Evolutionary conservation across 2,329 filamentous ascomycete species (phyloP).

Genomic region (Ceratocystis albifundus): DNA sequence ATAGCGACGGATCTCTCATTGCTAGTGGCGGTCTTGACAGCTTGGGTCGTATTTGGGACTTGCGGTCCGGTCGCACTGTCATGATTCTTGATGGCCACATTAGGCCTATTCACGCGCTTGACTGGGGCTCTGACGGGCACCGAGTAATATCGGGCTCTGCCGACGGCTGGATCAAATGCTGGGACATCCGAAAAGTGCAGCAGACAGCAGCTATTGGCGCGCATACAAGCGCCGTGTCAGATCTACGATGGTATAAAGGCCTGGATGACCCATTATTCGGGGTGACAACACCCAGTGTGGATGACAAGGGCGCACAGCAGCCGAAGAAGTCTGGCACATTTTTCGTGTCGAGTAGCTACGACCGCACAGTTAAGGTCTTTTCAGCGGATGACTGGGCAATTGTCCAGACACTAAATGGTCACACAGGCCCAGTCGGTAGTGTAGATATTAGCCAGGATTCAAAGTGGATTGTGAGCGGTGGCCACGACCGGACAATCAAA

Average conservation of each 20-base stretch:
- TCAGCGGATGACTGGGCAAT: conserved; percentile 93
- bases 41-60: conserved; percentile 89
- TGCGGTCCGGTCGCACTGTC: conserved; percentile 81
- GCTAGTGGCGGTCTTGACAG: conserved; percentile 91
- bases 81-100: conserved; percentile 87
- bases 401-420: conserved; percentile 75
- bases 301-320: conserved; percentile 52
- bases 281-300: conserved; percentile 42
- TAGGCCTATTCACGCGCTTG: conserved; percentile 81
- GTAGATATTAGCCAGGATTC: conserved; percentile 78
- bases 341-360: conserved; percentile 81
- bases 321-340: conserved; percentile 87
- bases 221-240: conserved; percentile 81
- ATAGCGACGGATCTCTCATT: conserved; percentile 77
- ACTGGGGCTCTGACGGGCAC: conserved; percentile 86
- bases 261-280: conserved; percentile 60
- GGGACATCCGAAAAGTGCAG: conserved; percentile 86
- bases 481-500: conserved; percentile 90
- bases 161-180: conserved; percentile 95
- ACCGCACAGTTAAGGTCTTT: conserved; percentile 90
- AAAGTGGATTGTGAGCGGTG: conserved; percentile 86
- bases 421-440: conserved; percentile 84
- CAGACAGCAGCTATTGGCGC: conserved; percentile 77
- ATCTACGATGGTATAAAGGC: conserved; percentile 89
- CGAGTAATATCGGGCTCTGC: conserved; percentile 85